phyloP scores from a whole-genome alignment of 2,329 filamentous ascomycete species.

The Pestalotiopsis sp. region DNA sequence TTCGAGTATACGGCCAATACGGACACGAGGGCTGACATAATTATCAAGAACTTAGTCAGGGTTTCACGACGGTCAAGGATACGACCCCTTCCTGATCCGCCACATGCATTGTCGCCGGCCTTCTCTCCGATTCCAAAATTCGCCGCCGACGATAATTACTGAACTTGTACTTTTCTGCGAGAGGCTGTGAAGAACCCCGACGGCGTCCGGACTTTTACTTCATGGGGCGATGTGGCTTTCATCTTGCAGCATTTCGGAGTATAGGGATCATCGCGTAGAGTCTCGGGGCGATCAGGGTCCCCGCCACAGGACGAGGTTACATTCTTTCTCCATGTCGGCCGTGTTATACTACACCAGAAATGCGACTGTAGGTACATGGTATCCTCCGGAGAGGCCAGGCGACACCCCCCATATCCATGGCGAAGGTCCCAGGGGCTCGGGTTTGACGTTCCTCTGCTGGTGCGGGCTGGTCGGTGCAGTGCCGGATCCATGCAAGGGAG shows the following conservation, averaged over 20 bases:
- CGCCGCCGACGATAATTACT: neutral
- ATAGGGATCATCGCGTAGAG: too few species aligned
- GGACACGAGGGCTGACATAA: neutral
- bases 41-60: neutral
- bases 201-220: too few species aligned
- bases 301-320: too few species aligned
- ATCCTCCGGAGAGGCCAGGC: too few species aligned
- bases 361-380: too few species aligned
- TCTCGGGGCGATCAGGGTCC: too few species aligned
- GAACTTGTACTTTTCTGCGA: neutral
- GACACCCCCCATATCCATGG: neutral
- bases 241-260: too few species aligned
- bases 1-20: neutral
- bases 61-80: neutral
- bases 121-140: neutral
- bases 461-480: neutral
- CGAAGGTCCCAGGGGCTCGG: neutral
- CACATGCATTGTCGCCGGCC: neutral
- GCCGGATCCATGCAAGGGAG: neutral
- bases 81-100: neutral
- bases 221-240: too few species aligned
- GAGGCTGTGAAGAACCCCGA: too few species aligned
- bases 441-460: slow-evolving; percentile 1
- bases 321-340: too few species aligned
- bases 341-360: too few species aligned